These are phyloP conservation scores for Selaginella moellendorffii DNA, from an alignment of 75 land plant genomes.

Conservation along the genomic window DNA sequence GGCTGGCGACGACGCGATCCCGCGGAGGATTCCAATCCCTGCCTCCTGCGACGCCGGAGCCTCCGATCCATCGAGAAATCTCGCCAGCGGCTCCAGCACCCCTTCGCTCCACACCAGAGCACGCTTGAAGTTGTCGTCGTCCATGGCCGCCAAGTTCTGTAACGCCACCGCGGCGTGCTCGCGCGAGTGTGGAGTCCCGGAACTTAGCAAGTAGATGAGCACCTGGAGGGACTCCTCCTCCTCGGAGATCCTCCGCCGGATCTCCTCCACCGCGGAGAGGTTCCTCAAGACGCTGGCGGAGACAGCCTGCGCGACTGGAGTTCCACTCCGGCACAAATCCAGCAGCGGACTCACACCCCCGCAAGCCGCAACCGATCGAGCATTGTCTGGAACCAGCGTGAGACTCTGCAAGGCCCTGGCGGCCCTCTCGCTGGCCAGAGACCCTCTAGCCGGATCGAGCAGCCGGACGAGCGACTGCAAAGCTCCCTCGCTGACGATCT, in stretches of 20 bases:
- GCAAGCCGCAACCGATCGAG: constrained; percentile 42
- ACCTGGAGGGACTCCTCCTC: constrained; percentile 57
- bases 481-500: constrained; percentile 52
- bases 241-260: constrained; percentile 39
- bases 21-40: constrained; percentile 41
- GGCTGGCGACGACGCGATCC: constrained; percentile 22
- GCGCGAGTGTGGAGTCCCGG: constrained; percentile 55
- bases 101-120: constrained; percentile 38
- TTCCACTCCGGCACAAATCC: constrained; percentile 57
- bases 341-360: constrained; percentile 52
- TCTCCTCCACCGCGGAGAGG: constrained; percentile 36
- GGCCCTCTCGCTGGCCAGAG: constrained; percentile 49
- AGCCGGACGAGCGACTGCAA: constrained; percentile 43
- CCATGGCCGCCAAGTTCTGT: constrained; percentile 40
- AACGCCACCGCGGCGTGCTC: constrained; percentile 63
- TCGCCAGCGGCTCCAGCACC: constrained; percentile 36
- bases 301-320: constrained; percentile 63
- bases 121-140: constrained; percentile 35
- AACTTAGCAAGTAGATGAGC: constrained; percentile 31
- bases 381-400: constrained; percentile 47
- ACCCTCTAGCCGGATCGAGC: constrained; percentile 46
- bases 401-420: constrained; percentile 49
- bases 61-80: constrained; percentile 39
- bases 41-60: constrained; percentile 36
- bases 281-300: constrained; percentile 61